A percentile compares a stretch with the other conserved stretches of the same genome.
Evolutionary conservation across 371 early-diverging fungal species (phyloP).

Genomic region (Mucor indicus): DNA sequence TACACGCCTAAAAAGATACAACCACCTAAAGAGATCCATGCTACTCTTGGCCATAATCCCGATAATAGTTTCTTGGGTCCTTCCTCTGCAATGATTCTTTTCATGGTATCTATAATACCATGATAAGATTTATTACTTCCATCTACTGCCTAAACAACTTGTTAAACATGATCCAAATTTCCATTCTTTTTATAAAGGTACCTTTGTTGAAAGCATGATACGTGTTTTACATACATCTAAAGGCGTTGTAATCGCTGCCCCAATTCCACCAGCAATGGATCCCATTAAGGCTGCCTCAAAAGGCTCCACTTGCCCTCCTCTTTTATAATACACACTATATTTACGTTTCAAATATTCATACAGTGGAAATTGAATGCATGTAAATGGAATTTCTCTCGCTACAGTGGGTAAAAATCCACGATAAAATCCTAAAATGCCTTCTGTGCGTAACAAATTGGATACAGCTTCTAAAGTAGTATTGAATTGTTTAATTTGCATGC

Average conservation of each 20-base stretch:
- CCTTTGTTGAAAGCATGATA: slow-evolving; percentile 80
- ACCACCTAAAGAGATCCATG: slow-evolving; percentile 95
- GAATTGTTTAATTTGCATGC: slow-evolving; percentile 90
- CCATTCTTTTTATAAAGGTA: slow-evolving; percentile 1
- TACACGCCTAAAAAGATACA: slow-evolving; percentile 93
- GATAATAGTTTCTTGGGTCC: slow-evolving; percentile 74
- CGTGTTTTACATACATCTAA: slow-evolving; percentile 92
- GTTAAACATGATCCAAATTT: not conserved
- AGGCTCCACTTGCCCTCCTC: slow-evolving; percentile 50
- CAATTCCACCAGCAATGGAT: slow-evolving; percentile 86
- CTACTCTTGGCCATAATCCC: slow-evolving; percentile 88
- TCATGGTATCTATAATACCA: slow-evolving; percentile 67
- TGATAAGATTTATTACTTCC: slow-evolving; percentile 44
- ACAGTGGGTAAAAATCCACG: slow-evolving; percentile 90
- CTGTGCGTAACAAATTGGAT: slow-evolving; percentile 53
- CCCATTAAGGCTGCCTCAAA: slow-evolving; percentile 88
- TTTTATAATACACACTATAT: slow-evolving; percentile 42
- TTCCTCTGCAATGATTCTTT: slow-evolving; percentile 77
- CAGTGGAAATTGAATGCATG: slow-evolving; percentile 93
- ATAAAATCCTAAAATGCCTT: slow-evolving; percentile 87
- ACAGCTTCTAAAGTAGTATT: slow-evolving; percentile 55
- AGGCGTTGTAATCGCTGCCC: slow-evolving; percentile 90
- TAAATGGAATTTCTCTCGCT: slow-evolving; percentile 90
- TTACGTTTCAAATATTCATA: slow-evolving; percentile 84
- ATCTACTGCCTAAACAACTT: slow-evolving; percentile 8